Evolutionary conservation across 345 rosid genomes (phyloP).

Genomic region (Eutrema heterophyllum): DNA sequence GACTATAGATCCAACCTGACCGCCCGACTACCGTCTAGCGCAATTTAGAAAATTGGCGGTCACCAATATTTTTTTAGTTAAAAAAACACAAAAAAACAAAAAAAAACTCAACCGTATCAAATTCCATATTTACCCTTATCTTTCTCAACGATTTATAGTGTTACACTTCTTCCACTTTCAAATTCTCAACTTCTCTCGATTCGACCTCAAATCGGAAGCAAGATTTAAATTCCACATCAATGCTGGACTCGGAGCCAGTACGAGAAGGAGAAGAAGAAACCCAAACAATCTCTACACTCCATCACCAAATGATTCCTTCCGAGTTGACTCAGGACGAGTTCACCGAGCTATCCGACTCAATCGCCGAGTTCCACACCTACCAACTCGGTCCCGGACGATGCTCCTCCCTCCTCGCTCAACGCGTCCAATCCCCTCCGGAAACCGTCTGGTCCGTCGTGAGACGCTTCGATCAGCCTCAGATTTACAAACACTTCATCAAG

Average conservation of each 20-base stretch:
- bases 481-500: constrained; percentile 79
- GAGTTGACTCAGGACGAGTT: constrained; percentile 50
- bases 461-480: constrained; percentile 64
- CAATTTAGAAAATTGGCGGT: too few species aligned
- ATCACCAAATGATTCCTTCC: constrained; percentile 50
- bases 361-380: constrained; percentile 67
- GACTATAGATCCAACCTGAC: too few species aligned
- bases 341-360: constrained; percentile 31
- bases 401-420: constrained; percentile 62
- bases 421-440: constrained; percentile 44
- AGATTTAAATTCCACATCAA: constrained; percentile 3
- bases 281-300: constrained; percentile 13
- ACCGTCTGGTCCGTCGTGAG: constrained; percentile 66
- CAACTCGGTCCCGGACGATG: constrained; percentile 43
- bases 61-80: too few species aligned
- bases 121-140: constrained; percentile 9
- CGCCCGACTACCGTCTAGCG: too few species aligned
- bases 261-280: neutral
- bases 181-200: neutral
- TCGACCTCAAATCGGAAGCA: neutral
- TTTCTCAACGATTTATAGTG: neutral
- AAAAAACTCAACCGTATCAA: neutral
- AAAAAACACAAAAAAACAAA: too few species aligned
- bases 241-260: neutral
- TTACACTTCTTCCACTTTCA: neutral